phyloP scores from a whole-genome alignment of 1,284 basidiomycete species.

The Ceratobasidium sp. region DNA sequence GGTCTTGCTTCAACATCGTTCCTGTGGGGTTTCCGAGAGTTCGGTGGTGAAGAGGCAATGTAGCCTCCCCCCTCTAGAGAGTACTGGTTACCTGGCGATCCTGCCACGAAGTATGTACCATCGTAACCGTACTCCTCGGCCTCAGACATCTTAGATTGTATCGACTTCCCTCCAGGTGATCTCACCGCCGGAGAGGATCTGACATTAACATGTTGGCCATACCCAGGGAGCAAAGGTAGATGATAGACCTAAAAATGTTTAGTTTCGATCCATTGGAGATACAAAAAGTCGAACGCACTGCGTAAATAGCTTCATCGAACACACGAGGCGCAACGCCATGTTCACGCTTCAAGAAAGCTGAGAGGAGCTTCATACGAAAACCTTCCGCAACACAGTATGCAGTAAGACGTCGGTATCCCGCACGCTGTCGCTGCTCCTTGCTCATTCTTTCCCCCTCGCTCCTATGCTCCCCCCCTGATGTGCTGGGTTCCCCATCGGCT shows the following conservation, averaged over 20 bases:
- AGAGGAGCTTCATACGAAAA: slow-evolving; percentile 83
- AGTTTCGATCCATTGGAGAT: background rate
- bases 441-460: slow-evolving; percentile 85
- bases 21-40: slow-evolving; percentile 37
- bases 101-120: slow-evolving; percentile 78
- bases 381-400: slow-evolving; percentile 90
- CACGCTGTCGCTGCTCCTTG: slow-evolving; percentile 79
- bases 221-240: slow-evolving; percentile 91
- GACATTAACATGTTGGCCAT: slow-evolving; percentile 86
- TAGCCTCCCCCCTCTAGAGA: slow-evolving; percentile 64
- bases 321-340: slow-evolving; percentile 91
- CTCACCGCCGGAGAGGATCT: slow-evolving; percentile 82
- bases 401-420: slow-evolving; percentile 82
- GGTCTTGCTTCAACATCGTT: slow-evolving; percentile 17
- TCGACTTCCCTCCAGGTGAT: slow-evolving; percentile 70
- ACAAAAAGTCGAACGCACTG: slow-evolving; percentile 66
- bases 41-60: slow-evolving; percentile 66
- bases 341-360: slow-evolving; percentile 90
- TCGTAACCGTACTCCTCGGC: slow-evolving; percentile 93
- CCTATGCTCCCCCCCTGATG: slow-evolving; percentile 69
- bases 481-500: slow-evolving; percentile 51
- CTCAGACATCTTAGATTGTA: slow-evolving; percentile 79
- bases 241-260: slow-evolving; percentile 79
- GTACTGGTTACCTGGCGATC: slow-evolving; percentile 46
- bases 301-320: slow-evolving; percentile 94